Evolutionary conservation across 192 early-diverging fungal genomes (phyloP), one percentile per base, ranked within the genome.

Genomic region (Podila verticillata): DNA sequence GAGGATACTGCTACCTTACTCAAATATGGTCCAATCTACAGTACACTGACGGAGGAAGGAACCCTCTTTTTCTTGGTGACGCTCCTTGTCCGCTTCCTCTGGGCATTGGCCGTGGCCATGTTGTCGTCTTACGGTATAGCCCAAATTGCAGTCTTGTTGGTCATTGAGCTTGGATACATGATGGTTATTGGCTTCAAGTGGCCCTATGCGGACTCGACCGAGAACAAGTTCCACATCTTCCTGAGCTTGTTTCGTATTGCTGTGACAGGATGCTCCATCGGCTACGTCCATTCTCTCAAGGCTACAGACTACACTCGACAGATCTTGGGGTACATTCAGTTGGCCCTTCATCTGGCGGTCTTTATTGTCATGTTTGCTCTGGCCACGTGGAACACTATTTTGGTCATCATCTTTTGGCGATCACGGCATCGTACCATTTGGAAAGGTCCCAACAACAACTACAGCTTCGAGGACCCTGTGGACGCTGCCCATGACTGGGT

Each of bases 1-100:
- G 73, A 81, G 10, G 84, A 87, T 47, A 64, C 81, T 12, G 72
- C 65, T 7, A 65, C 80, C 13, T 49, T 87, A 5, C 73, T 85
- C 32, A 81, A 82, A 12, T 86, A 82, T 29, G 86, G 86, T 10
- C 65, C 84, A 13, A 48, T 87, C 9, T 87, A 87, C 65, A 87
- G 84, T 68, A 82, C 77, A n/a, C 71, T 84, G 36, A 72, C 75
- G 15, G 81, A 86, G 19, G 83, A 81, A 48, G 78, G 71, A 4
- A 80, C 69, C 2, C 51, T 68, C 12, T 84, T 86, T 61, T 84
- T 86, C 44, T 66, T 84, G 2, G 63, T 82, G 19, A 72, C 56
- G 1, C 62, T 82, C 5, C 48, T 84, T 13, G 66, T 70, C 35
- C 81, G 82, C 54, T 73, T 84, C 10, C 57, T 87, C 19, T 68